A percentile compares a stretch with the other conserved stretches of the same genome.
Conservation (phyloP, 257 asterid species). For the Forsythia suspensa region DNA sequence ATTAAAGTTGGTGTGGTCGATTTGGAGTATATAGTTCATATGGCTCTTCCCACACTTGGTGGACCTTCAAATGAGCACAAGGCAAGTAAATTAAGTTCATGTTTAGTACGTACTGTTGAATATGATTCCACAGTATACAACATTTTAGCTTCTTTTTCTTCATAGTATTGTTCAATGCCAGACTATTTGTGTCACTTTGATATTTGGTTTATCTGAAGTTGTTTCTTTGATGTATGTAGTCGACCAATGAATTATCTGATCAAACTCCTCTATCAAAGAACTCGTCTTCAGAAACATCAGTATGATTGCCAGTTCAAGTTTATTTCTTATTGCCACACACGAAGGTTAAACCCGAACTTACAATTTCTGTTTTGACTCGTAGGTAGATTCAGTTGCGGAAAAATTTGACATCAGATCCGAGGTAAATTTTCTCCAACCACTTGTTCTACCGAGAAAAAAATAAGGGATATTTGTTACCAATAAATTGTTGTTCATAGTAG, state of each 20-base stretch:
- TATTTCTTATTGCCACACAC: background rate
- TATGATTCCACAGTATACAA: no score
- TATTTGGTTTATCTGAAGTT: no score
- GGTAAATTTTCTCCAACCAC: slow-evolving; percentile 39
- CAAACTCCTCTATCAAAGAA: slow-evolving; percentile 27
- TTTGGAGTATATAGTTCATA: slow-evolving; percentile 60
- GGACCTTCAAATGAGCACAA: slow-evolving; percentile 32
- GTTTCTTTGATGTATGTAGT: no score
- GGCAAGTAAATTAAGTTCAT: no score
- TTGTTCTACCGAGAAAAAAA: background rate
- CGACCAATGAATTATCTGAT: no score
- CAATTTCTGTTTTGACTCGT: slow-evolving; percentile 15
- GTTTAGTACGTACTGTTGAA: no score
- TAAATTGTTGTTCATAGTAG: no score
- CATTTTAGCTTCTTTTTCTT: no score
- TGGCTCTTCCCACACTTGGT: slow-evolving; percentile 80
- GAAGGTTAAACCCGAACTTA: background rate
- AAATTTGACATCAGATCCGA: slow-evolving; percentile 48
- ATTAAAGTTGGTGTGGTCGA: slow-evolving; percentile 84
- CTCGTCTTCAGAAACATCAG: slow-evolving; percentile 34
- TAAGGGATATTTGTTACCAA: no score
- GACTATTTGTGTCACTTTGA: no score
- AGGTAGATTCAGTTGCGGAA: slow-evolving; percentile 35
- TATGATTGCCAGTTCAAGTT: slow-evolving; percentile 18
- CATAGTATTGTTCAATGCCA: no score